These are phyloP conservation scores for Fusarium keratoplasticum DNA, from an alignment of 2,329 filamentous ascomycete genomes.

Conservation along the genomic window DNA sequence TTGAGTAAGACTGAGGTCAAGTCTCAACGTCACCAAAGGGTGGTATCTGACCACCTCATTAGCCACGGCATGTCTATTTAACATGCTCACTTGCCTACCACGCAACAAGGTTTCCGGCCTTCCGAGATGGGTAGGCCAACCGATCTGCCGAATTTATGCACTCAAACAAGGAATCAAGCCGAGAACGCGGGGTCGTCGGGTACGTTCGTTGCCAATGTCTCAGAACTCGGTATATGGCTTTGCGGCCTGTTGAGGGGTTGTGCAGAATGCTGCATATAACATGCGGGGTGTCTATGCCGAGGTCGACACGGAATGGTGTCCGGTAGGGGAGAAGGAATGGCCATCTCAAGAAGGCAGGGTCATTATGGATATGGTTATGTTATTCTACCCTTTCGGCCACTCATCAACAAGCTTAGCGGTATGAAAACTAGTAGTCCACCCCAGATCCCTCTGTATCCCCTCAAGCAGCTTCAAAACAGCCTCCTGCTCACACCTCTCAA, in stretches of 20 bases:
- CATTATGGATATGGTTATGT: background rate
- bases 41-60: background rate
- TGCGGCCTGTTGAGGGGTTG: background rate
- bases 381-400: conserved; percentile 17
- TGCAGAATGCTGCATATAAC: background rate
- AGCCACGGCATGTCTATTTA: background rate
- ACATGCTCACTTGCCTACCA: background rate
- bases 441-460: conserved; percentile 71
- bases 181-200: background rate
- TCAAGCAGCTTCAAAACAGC: conserved; percentile 66
- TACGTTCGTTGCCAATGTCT: background rate
- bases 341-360: no score
- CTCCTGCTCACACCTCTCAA: conserved; percentile 65
- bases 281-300: background rate
- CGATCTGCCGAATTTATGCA: background rate
- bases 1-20: background rate
- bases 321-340: background rate
- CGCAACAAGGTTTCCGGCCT: background rate
- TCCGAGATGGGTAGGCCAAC: background rate
- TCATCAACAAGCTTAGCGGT: conserved; percentile 31
- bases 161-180: background rate
- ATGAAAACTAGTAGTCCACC: conserved; percentile 64
- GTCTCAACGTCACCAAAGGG: background rate
- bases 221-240: background rate
- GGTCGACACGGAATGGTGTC: background rate